phyloP scores from a whole-genome alignment of 2,329 filamentous ascomycete genomes.

The Xylaria sp. region DNA sequence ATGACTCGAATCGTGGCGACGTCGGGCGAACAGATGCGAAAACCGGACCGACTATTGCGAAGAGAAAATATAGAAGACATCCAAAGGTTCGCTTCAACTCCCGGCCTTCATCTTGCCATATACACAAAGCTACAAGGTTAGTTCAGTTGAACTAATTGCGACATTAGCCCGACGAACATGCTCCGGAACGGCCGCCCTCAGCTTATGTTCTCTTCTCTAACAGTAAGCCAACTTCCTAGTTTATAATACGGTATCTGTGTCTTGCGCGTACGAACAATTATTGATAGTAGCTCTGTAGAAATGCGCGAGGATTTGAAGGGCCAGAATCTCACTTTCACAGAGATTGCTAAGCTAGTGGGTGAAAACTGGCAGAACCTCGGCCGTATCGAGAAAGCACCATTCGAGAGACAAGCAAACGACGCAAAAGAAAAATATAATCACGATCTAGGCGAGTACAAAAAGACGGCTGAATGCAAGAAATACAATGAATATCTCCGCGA shows the following conservation, averaged over 20 bases:
- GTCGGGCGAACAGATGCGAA: conserved; percentile 49
- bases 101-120: background rate
- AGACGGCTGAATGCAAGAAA: conserved; percentile 70
- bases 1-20: conserved; percentile 59
- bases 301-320: conserved; percentile 80
- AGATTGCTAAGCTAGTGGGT: conserved; percentile 82
- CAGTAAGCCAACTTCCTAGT: conserved; percentile 57
- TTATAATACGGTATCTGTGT: background rate
- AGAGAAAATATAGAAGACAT: conserved; percentile 78
- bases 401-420: conserved; percentile 71
- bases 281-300: conserved; percentile 54
- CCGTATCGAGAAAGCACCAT: conserved; percentile 70
- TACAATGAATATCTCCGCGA: conserved; percentile 77
- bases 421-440: conserved; percentile 79
- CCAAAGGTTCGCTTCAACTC: conserved; percentile 63
- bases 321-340: conserved; percentile 78
- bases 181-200: conserved; percentile 79
- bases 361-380: conserved; percentile 80
- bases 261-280: background rate
- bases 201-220: conserved; percentile 89
- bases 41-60: conserved; percentile 54
- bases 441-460: conserved; percentile 78
- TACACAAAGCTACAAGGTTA: background rate
- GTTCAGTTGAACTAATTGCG: conserved; percentile 7
- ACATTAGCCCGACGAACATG: conserved; percentile 73